These are phyloP conservation scores for Syncephalastrum contaminatum DNA, from an alignment of 371 early-diverging fungal species.

Conservation along the genomic window DNA sequence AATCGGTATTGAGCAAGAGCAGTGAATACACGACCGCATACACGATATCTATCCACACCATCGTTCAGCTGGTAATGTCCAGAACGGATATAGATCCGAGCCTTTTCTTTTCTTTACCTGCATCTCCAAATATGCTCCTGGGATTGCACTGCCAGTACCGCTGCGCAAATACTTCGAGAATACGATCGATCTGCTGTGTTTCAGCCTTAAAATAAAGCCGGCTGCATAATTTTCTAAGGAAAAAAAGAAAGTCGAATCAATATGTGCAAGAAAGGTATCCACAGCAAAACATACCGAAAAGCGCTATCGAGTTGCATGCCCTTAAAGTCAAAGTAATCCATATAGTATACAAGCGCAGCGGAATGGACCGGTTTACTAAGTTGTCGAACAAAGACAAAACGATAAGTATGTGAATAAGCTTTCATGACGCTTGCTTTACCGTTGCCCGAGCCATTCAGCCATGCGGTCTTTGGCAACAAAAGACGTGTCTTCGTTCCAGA, in stretches of 20 bases:
- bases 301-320: conserved; percentile 71
- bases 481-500: conserved; percentile 38
- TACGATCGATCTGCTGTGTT: conserved; percentile 86
- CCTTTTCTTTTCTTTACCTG: conserved; percentile 23
- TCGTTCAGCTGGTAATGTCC: no score
- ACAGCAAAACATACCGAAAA: conserved; percentile 52
- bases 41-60: conserved; percentile 55
- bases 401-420: background rate
- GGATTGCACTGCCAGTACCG: conserved; percentile 83
- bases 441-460: conserved; percentile 49
- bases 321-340: conserved; percentile 73
- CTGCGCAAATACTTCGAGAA: conserved; percentile 75
- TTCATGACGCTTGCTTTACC: conserved; percentile 14
- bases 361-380: conserved; percentile 52
- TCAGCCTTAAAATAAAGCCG: conserved; percentile 83
- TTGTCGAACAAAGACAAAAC: background rate
- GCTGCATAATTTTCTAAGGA: conserved; percentile 56
- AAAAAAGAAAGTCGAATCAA: background rate
- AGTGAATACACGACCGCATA: conserved; percentile 87
- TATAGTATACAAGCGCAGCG: conserved; percentile 62
- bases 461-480: conserved; percentile 39
- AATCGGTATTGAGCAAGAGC: conserved; percentile 89
- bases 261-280: background rate
- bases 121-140: conserved; percentile 50
- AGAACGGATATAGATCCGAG: no score